Evolutionary conservation across 2,329 filamentous ascomycete species (phyloP), one percentile per base, ranked within the genome.

Genomic region (Pleomassaria siparia): DNA sequence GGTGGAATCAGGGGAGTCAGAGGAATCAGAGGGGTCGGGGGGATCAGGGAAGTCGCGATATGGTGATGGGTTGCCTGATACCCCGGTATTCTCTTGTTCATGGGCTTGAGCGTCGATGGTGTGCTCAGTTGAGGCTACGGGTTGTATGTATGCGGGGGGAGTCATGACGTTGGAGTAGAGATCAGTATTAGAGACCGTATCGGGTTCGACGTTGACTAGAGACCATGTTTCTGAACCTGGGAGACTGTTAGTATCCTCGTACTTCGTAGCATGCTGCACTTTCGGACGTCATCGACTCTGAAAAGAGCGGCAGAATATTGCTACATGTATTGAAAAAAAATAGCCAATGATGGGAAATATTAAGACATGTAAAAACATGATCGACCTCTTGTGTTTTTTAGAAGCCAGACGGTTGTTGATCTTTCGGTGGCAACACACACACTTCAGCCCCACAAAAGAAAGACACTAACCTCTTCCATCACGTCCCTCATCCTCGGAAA

Each of bases 71-170:
- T 22, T 22, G 4, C n/a, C n/a, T n/a, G 40, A 39, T 15, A 29
- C 16, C 7, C 36, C 43, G 15, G 40, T 16, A 22, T 63, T 64
- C 28, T 55, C 53, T 1, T 47, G 44, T 24, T 29, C 43, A 4
- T 33, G 30, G 3, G 44, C 50, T 47, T 61, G 47, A 10, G 53
- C 58, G n/a, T 60, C 56, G 26, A 63, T 35, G 5, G 53, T 47
- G 21, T 43, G 12, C 37, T 63, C 60, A 29, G 47, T 50, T 0
- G 49, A 40, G 5, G 51, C 48, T 7, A 48, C 43, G 3, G 46
- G 46, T 15, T 47, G 41, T 10, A 54, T 57, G 42, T 63, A 64
- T 2, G 52, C 52, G n/a, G 61, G 59, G 1, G 54, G 56, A 4
- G 54, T 53, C 15, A 53, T 37, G 16, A 36, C 41, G 16, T 22